Evolutionary conservation across 108 stramenopile genomes (phyloP), one percentile per base, ranked within the genome.

Genomic region (Fragilariopsis cylindrus): DNA sequence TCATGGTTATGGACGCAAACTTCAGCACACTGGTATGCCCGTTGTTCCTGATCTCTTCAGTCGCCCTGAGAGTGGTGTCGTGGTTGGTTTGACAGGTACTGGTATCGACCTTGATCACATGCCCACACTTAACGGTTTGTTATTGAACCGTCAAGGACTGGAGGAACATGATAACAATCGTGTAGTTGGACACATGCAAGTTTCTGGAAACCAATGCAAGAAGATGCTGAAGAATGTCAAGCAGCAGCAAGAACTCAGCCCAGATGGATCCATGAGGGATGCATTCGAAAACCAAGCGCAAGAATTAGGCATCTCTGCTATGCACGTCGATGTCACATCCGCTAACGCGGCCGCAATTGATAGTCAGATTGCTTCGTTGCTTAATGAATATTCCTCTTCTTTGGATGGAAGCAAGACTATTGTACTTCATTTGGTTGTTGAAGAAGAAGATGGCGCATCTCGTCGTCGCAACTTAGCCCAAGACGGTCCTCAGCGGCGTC

Each of bases 11-110:
- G 76, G 68, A 39, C 82, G 75, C 69, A 79, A 76, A 71, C 76
- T 79, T 19, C 85, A 86, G 48, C 81, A 91, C 53, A 77, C 92
- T 6, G 90, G 90, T 15, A 92, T 92, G 91, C 72, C 88, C 4
- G 81, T 95, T 5, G 94, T 95, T 57, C 91, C 94, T n/a, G 94
- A 92, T 73, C 71, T 95, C 54, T 95, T 95, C 58, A 66, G 67
- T 66, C 76, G 76, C 52, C 79, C 91, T 48, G 84, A 90, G 57
- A 79, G 84, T 48, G 89, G 91, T 39, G 78, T 95, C 45, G 84
- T 92, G 21, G 50, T 95, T 60, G 91, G 89, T 18, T 5, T 95
- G 18, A 76, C 77, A 7, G 88, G 88, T 72, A 73, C 57, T 40
- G 82, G 65, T 18, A 79, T 81, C 30, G 87, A 85, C 57, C 75